phyloP scores from a whole-genome alignment of 257 asterid species.

The Gynochthodes officinalis region DNA sequence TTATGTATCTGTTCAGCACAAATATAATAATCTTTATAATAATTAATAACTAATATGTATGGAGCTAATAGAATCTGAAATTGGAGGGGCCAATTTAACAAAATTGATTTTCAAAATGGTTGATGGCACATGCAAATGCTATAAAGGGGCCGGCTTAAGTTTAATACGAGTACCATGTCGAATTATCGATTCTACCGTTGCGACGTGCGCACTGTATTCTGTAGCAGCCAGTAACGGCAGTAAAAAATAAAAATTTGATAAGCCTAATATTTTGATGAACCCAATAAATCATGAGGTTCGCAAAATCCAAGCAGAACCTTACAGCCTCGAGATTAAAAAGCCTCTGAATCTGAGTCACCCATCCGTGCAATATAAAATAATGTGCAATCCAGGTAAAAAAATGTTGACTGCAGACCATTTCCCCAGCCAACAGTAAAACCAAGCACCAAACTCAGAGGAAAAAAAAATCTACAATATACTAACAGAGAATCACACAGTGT shows the following conservation, averaged over 20 bases:
- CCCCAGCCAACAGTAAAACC: background rate
- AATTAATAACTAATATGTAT: no score
- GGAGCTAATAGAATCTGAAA: no score
- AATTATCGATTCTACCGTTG: no score
- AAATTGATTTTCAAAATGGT: background rate
- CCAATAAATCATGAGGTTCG: constrained; percentile 7
- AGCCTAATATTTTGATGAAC: background rate
- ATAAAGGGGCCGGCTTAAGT: background rate
- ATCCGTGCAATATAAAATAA: constrained; percentile 25
- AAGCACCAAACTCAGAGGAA: background rate
- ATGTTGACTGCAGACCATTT: background rate
- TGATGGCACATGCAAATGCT: background rate
- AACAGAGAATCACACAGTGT: no score
- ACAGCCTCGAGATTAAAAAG: constrained; percentile 18
- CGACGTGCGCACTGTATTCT: background rate
- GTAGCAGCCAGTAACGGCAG: background rate
- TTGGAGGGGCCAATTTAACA: background rate
- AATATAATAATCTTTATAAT: no score
- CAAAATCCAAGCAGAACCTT: constrained; percentile 27
- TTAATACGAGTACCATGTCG: background rate
- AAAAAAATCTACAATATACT: background rate
- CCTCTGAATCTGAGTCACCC: constrained; percentile 19
- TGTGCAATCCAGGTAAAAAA: background rate
- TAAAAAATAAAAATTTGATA: background rate
- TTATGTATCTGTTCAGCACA: no score